phyloP scores from a whole-genome alignment of 1,284 basidiomycete genomes.

The Cryptococcus sp. region DNA sequence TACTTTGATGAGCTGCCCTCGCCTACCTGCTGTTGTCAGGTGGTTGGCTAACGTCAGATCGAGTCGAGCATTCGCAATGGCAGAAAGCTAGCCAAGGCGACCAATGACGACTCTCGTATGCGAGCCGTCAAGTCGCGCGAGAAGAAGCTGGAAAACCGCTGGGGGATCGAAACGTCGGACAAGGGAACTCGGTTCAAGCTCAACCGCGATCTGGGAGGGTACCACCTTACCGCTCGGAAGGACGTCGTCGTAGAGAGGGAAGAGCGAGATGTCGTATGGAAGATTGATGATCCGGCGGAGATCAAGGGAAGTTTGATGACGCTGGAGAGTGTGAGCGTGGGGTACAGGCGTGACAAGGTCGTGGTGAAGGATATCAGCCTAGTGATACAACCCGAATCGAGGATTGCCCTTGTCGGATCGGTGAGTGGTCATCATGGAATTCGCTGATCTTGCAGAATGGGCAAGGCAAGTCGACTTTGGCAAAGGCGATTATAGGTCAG shows the following conservation, averaged over 20 bases:
- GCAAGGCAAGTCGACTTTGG: conserved; percentile 59
- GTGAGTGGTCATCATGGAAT: conserved; percentile 17
- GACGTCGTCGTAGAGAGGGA: conserved; percentile 48
- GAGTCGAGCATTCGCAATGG: conserved; percentile 51
- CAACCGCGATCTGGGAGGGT: conserved; percentile 57
- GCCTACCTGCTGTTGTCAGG: no score
- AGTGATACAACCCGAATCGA: conserved; percentile 55
- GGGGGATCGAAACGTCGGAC: conserved; percentile 53
- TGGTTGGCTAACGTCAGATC: conserved; percentile 25
- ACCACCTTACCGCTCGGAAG: conserved; percentile 49
- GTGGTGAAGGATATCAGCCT: conserved; percentile 55
- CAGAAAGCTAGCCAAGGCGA: neutral
- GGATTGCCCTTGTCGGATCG: conserved; percentile 57
- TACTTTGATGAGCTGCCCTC: no score
- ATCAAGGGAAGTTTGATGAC: conserved; percentile 55
- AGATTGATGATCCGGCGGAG: conserved; percentile 51
- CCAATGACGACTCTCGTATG: conserved; percentile 25
- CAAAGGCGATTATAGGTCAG: conserved; percentile 54
- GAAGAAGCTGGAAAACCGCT: conserved; percentile 60
- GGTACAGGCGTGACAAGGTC: conserved; percentile 39
- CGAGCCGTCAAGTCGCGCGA: conserved; percentile 57
- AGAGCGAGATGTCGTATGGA: conserved; percentile 52
- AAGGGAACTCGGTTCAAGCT: conserved; percentile 59
- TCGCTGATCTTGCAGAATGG: conserved; percentile 44
- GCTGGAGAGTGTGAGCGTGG: conserved; percentile 52